Conservation (phyloP, 2,329 filamentous ascomycete genomes). For the Phaeosphaeria sp. region DNA sequence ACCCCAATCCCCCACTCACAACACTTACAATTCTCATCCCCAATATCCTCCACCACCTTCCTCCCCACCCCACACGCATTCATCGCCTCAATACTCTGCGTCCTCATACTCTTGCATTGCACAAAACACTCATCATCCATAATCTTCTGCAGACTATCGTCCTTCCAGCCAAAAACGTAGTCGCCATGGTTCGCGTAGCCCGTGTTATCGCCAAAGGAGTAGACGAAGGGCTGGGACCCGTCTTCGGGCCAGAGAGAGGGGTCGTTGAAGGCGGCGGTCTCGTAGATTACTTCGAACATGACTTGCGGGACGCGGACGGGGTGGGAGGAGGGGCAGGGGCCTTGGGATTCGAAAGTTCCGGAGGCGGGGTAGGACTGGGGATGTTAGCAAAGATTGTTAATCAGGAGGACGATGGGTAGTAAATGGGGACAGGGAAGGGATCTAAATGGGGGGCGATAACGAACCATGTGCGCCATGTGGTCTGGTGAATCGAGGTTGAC, state of each 20-base stretch:
- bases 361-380: slow-evolving; percentile 20
- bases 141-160: slow-evolving; percentile 54
- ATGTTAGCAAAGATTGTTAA: background rate
- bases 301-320: slow-evolving; percentile 45
- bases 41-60: slow-evolving; percentile 57
- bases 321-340: slow-evolving; percentile 59
- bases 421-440: background rate
- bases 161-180: slow-evolving; percentile 62
- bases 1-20: background rate
- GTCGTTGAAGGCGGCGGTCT: slow-evolving; percentile 46
- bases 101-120: slow-evolving; percentile 51
- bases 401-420: background rate
- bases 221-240: slow-evolving; percentile 41
- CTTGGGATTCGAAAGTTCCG: slow-evolving; percentile 43
- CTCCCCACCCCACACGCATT: slow-evolving; percentile 56
- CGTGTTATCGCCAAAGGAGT: slow-evolving; percentile 47
- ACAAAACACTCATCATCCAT: slow-evolving; percentile 48
- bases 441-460: background rate
- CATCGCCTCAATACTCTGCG: slow-evolving; percentile 55
- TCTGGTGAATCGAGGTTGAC: slow-evolving; percentile 32
- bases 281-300: slow-evolving; percentile 38
- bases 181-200: slow-evolving; percentile 60
- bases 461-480: slow-evolving; percentile 30
- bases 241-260: slow-evolving; percentile 30
- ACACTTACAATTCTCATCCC: slow-evolving; percentile 40